Evolutionary conservation across 129 eudicot genomes (phyloP).

Genomic region (Escallonia rubra): DNA sequence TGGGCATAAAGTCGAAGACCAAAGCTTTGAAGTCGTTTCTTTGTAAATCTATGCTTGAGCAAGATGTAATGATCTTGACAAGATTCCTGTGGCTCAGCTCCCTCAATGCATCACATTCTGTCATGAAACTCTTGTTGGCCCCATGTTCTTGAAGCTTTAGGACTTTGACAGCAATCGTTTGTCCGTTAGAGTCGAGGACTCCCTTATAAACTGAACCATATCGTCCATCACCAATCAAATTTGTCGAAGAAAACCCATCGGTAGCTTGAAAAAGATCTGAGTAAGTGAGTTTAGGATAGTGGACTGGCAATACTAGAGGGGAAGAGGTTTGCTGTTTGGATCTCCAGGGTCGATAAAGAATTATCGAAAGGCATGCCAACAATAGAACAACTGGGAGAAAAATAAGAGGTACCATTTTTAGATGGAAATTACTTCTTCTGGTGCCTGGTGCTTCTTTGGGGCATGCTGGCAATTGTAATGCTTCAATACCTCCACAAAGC

Average conservation of each 20-base stretch:
- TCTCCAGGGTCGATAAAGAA: not conserved
- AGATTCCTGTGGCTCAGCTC: conserved; percentile 14
- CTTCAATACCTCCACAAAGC: conserved; percentile 19
- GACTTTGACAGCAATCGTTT: conserved; percentile 12
- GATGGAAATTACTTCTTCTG: not conserved
- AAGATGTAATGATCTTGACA: conserved; percentile 9
- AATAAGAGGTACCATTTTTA: conserved; percentile 5
- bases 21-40: conserved; percentile 18
- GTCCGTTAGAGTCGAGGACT: conserved; percentile 9
- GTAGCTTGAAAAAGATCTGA: conserved; percentile 10
- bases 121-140: conserved; percentile 11
- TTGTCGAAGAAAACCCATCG: conserved; percentile 1
- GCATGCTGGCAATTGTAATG: conserved; percentile 15
- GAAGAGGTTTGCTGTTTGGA: conserved; percentile 8
- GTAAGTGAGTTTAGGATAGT: conserved; percentile 16
- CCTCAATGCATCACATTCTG: conserved; percentile 6
- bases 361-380: not conserved
- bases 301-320: not conserved
- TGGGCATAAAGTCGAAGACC: conserved; percentile 12
- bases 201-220: conserved; percentile 4
- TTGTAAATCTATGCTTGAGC: conserved; percentile 11
- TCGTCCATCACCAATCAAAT: conserved; percentile 17
- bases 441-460: not conserved
- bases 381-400: not conserved
- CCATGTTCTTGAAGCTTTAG: not conserved